Percentiles rank a stretch among this genome's conserved stretches.
Conservation (phyloP, 108 stramenopile species). For the Discostella stelligeroides region DNA sequence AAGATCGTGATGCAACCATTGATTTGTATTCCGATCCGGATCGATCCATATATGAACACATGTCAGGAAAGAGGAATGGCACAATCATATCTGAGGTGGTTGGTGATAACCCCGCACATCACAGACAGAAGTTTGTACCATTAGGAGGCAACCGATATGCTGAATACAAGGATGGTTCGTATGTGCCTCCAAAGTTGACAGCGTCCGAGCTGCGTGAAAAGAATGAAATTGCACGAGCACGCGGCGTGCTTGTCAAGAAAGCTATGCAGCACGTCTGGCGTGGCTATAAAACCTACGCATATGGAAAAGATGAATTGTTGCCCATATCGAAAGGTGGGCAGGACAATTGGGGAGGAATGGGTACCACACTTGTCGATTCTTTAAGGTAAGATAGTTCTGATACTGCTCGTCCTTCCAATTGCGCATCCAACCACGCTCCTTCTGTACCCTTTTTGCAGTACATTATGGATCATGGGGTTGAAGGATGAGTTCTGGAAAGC, state of each 20-base stretch:
- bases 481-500: constrained; percentile 70
- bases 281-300: constrained; percentile 47
- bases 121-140: constrained; percentile 34
- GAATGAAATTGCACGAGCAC: constrained; percentile 30
- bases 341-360: constrained; percentile 67
- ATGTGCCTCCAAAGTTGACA: constrained; percentile 27
- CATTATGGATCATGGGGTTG: constrained; percentile 79
- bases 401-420: not conserved
- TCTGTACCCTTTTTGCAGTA: constrained; percentile 39
- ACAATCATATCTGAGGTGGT: constrained; percentile 11
- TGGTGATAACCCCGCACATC: constrained; percentile 2
- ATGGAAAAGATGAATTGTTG: constrained; percentile 50
- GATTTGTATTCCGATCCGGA: constrained; percentile 6
- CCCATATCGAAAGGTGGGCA: constrained; percentile 34
- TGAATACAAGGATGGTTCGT: constrained; percentile 58
- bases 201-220: constrained; percentile 32
- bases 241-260: constrained; percentile 23
- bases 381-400: constrained; percentile 35
- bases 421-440: not conserved
- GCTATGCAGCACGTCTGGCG: constrained; percentile 50
- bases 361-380: constrained; percentile 79
- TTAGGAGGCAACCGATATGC: constrained; percentile 61
- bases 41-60: constrained; percentile 18
- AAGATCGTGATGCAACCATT: not conserved
- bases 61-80: constrained; percentile 18